Base-by-base conservation (phyloP, 176 grass and related monocot species). In the Carex littledalei region DNA sequence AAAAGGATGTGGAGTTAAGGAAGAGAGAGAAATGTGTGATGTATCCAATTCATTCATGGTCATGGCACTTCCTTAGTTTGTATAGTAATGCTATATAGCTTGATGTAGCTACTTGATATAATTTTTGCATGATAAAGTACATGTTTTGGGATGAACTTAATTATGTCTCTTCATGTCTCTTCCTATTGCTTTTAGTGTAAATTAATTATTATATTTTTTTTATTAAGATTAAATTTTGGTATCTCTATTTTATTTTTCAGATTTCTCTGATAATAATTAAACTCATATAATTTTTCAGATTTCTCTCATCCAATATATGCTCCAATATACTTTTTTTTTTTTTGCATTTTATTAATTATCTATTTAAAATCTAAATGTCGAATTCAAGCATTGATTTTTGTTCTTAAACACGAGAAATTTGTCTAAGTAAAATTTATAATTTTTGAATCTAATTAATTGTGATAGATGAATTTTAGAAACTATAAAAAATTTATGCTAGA, bases 1-100 rank as follows among this genome's bases (percentile, higher is more conserved):
- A 76, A 85, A 85, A 16, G 83, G 70, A 85, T 85, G 83, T 72
- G 55, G 12, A 85, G 56, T 72, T 59, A 76, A 74, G 37, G 75
- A 86, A 74, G 24, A 80, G 73, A 77, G 71, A 80, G 32, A 66
- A 78, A 86, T 71, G 75, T 65, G 75, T 65, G 61, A 74, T 74
- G 82, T 31, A 69, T 81, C 29, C 26, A 26, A 61, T 50, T 35
- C 6, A 61, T 50, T 37, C 6, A 62, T 45, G 34, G 34, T 61
- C 54, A 81, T 81, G 31, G 39, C n/a, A 21, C 39, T 64, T 81
- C 78, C 58, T 8, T 47, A 63, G 60, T 35, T 63, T n/a, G 78
- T 10, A 62, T 49, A 50, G 47, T 50, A 50, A 50, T 50, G 47
- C 47, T 50, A 61, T 20, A 34, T 45, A 58, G 54, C 16, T 49